phyloP scores from a whole-genome alignment of 2,329 filamentous ascomycete species.

The Arthroderma uncinatum region DNA sequence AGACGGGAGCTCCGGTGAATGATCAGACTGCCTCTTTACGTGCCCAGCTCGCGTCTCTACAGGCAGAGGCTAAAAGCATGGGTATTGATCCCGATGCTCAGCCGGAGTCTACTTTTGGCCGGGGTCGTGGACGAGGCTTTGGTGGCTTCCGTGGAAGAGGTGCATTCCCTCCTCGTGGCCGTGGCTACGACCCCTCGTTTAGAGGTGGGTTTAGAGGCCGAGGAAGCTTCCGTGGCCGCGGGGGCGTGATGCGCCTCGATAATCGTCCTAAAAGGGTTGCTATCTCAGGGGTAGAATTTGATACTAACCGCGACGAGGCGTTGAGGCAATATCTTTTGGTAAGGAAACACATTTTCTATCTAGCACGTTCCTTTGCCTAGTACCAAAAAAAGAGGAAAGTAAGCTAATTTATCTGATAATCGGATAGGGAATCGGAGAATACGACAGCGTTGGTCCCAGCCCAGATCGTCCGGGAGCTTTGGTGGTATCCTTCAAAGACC shows the following conservation, averaged over 20 bases:
- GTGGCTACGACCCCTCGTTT: constrained; percentile 31
- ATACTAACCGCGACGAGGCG: constrained; percentile 43
- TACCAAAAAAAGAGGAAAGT: background rate
- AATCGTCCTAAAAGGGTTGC: constrained; percentile 47
- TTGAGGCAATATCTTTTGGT: constrained; percentile 47
- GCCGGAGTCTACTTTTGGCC: constrained; percentile 16
- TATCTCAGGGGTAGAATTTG: constrained; percentile 39
- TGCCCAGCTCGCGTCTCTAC: constrained; percentile 44
- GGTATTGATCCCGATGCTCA: constrained; percentile 39
- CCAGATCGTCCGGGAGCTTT: constrained; percentile 31
- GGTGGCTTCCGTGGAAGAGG: constrained; percentile 27
- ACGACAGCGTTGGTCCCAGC: constrained; percentile 35
- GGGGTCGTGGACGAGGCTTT: constrained; percentile 21
- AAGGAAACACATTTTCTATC: constrained; percentile 19
- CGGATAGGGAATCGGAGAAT: constrained; percentile 36
- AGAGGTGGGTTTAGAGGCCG: constrained; percentile 35
- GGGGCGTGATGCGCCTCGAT: constrained; percentile 46
- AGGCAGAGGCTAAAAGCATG: constrained; percentile 44
- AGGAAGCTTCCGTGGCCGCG: constrained; percentile 31
- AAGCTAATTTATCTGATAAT: constrained; percentile 5
- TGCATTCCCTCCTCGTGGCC: constrained; percentile 20
- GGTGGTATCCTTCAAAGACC: constrained; percentile 38
- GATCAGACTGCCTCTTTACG: constrained; percentile 44
- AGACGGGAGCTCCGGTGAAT: constrained; percentile 19
- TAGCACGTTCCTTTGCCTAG: too few species aligned